Base-by-base conservation (phyloP, 495 filamentous ascomycete genomes). In the Tetracladium marchalianum region DNA sequence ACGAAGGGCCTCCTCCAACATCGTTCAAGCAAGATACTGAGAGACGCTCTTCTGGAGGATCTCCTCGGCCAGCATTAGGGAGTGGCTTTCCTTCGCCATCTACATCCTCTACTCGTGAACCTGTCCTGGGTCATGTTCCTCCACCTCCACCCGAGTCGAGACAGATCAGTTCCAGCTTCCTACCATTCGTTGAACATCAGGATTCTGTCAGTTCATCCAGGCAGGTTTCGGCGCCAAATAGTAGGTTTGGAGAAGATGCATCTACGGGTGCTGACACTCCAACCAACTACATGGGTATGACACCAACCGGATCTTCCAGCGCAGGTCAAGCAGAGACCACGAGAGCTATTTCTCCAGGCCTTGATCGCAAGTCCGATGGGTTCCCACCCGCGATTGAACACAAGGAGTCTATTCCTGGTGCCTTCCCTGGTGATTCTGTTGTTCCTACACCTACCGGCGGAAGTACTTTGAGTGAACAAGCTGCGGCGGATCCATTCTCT, bases 201-300 rank as follows among this genome's bases (percentile, higher is more conserved):
- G 84, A 87, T 41, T 86, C 85, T 0, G 62, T 82, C 38, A 78
- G 75, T 44, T 86, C 84, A 15, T 90, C 87, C 2, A 85, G 87
- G 1, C 81, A 82, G 66, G 84, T 84, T 22, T 82, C 84, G 12
- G 83, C 87, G n/a, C 81, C 89, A 19, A 82, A 76, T 35, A 87
- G 85, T 57, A 75, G 84, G 42, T 77, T 76, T 57, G 81, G 79
- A 41, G 77, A 81, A 33, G 60, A 55, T 16, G 50, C 47, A n/a
- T 55, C 52, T 33, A 64, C 56, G 22, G 75, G 73, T 5, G 59
- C 75, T 32, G 83, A 80, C 35, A 79, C 78, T 1, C 77, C 78
- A 15, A 77, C 76, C 4, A 72, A 76, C 38, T 65, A 62, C 27
- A 62, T 63, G 24, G 52, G 62, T 16, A 70, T 35, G 19, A 54